These are phyloP conservation scores for Fusarium concolor DNA, from an alignment of 2,329 filamentous ascomycete species.

Conservation along the genomic window DNA sequence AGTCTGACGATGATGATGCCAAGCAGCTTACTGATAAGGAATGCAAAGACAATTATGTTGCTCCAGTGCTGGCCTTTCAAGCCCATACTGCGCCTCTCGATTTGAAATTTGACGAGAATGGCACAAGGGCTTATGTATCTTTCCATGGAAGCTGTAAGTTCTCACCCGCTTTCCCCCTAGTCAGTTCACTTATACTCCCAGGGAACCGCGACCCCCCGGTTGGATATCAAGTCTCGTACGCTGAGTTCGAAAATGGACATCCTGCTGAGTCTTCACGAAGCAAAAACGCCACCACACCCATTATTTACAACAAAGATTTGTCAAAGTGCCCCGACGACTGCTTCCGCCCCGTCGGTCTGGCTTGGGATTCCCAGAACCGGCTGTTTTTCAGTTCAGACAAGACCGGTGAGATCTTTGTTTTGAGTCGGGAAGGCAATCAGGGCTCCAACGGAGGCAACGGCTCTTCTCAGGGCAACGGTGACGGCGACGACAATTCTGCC, in stretches of 20 bases:
- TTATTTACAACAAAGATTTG: constrained; percentile 67
- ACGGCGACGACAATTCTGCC: constrained; percentile 34
- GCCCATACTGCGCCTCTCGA: constrained; percentile 79
- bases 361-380: constrained; percentile 62
- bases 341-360: constrained; percentile 72
- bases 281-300: constrained; percentile 60
- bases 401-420: constrained; percentile 74
- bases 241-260: constrained; percentile 57
- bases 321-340: constrained; percentile 66
- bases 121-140: constrained; percentile 71
- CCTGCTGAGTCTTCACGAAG: constrained; percentile 56
- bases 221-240: constrained; percentile 59
- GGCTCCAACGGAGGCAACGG: background rate
- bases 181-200: constrained; percentile 34
- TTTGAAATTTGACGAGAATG: constrained; percentile 71
- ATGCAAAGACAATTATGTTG: constrained; percentile 57
- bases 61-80: constrained; percentile 67
- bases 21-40: constrained; percentile 56
- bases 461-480: background rate
- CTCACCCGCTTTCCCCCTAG: background rate
- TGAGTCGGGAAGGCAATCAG: constrained; percentile 43
- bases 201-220: constrained; percentile 57
- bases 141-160: constrained; percentile 78
- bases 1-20: constrained; percentile 43
- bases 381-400: constrained; percentile 72